A percentile compares a stretch with the other conserved stretches of the same genome.
Conservation (phyloP, 208 protist species). For the Phytomonas francai region DNA sequence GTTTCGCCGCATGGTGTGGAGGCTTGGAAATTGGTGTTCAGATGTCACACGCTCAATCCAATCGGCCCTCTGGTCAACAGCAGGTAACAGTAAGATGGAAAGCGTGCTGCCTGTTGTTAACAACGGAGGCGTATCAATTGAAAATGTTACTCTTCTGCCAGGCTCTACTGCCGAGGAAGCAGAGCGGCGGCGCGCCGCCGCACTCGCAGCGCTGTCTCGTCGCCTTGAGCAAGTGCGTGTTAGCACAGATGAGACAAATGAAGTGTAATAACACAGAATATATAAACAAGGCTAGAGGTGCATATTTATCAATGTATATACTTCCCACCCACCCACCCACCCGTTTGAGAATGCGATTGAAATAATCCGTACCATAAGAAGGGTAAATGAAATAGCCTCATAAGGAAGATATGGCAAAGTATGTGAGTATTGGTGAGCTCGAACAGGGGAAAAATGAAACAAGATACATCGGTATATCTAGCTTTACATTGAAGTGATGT, state of each 20-base stretch:
- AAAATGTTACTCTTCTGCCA: constrained; percentile 25
- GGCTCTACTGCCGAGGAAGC: constrained; percentile 72
- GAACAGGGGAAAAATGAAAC: neutral
- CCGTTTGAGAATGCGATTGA: neutral
- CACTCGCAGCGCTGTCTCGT: constrained; percentile 44
- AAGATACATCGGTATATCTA: neutral
- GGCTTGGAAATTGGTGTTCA: neutral
- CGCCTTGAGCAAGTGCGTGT: constrained; percentile 30
- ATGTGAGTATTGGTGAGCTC: neutral
- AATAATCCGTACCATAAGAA: neutral
- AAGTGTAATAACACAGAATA: neutral
- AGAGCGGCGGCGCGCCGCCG: constrained; percentile 57
- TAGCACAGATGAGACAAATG: constrained; percentile 9
- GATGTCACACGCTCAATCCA: neutral
- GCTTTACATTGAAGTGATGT: neutral
- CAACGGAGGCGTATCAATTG: neutral
- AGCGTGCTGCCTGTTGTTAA: neutral
- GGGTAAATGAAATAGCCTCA: neutral
- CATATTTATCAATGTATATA: neutral
- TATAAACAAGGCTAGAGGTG: neutral
- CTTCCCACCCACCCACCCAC: neutral
- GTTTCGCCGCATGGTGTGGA: neutral
- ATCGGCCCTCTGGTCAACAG: neutral
- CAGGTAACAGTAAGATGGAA: neutral
- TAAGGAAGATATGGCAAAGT: neutral